Conservation (phyloP, 139 green algal genomes). For the Asterochloris sp. region DNA sequence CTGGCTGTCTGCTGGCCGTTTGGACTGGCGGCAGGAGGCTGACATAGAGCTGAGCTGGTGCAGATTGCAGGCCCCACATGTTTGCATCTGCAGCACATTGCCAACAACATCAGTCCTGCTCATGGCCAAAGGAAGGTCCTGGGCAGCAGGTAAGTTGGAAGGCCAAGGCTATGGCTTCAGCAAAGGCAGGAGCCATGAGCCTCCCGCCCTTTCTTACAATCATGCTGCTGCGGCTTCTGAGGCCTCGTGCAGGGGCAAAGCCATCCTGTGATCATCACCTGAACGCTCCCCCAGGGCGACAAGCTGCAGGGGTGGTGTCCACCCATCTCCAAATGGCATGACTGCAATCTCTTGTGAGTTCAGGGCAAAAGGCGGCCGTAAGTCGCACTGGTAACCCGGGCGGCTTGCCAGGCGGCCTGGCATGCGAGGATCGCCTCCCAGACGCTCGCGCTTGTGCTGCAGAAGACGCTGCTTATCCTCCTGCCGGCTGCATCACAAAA, state of each 20-base stretch:
- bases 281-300: slow-evolving; percentile 3
- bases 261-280: neutral
- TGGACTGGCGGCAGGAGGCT: too few species aligned
- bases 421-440: slow-evolving; percentile 7
- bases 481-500: neutral
- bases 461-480: slow-evolving; percentile 2
- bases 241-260: neutral
- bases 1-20: neutral
- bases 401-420: slow-evolving; percentile 1
- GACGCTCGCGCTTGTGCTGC: neutral
- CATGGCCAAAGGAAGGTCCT: too few species aligned
- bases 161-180: too few species aligned
- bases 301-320: slow-evolving; percentile 7
- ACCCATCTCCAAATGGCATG: neutral
- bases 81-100: too few species aligned
- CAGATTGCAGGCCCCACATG: too few species aligned
- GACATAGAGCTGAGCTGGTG: too few species aligned
- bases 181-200: too few species aligned
- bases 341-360: neutral
- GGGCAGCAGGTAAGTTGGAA: too few species aligned
- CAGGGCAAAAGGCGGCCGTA: slow-evolving; percentile 11
- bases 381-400: neutral
- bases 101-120: too few species aligned
- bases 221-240: neutral
- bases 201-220: neutral